phyloP scores from a whole-genome alignment of 352 stramenopile species.

The Globisporangium abappressorium region DNA sequence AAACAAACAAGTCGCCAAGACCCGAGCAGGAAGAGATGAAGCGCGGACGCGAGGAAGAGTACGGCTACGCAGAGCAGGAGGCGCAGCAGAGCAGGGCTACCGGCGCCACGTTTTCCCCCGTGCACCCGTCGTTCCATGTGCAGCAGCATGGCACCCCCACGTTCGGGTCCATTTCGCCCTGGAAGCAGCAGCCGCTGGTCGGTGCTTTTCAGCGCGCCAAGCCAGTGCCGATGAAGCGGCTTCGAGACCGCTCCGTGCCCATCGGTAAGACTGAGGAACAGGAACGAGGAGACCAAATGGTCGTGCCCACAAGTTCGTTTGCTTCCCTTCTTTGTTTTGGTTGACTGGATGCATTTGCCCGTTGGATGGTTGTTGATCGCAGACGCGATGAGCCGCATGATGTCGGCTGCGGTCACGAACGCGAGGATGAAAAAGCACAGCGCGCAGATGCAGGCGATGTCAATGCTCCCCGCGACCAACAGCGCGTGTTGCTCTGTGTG shows the following conservation, averaged over 20 bases:
- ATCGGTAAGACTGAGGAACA: slow-evolving; percentile 38
- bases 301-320: background rate
- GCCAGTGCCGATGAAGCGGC: slow-evolving; percentile 43
- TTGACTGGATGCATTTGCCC: slow-evolving; percentile 1
- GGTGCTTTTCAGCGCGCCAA: slow-evolving; percentile 11
- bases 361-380: background rate
- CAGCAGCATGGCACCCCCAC: slow-evolving; percentile 17
- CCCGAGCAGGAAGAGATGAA: slow-evolving; percentile 15
- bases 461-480: slow-evolving; percentile 7
- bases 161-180: slow-evolving; percentile 48
- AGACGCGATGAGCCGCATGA: slow-evolving; percentile 78
- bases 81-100: slow-evolving; percentile 19
- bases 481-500: slow-evolving; percentile 39
- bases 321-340: background rate
- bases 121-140: slow-evolving; percentile 14
- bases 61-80: slow-evolving; percentile 11
- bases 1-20: background rate
- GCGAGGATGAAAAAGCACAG: slow-evolving; percentile 71
- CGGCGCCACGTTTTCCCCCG: slow-evolving; percentile 6
- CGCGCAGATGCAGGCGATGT: slow-evolving; percentile 30
- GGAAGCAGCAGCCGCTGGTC: slow-evolving; percentile 33
- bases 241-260: slow-evolving; percentile 63
- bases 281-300: background rate
- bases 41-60: slow-evolving; percentile 19
- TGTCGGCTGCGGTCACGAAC: slow-evolving; percentile 66